These are phyloP conservation scores for Nepenthes alata DNA, from an alignment of 179 eudicot species.

Conservation along the genomic window DNA sequence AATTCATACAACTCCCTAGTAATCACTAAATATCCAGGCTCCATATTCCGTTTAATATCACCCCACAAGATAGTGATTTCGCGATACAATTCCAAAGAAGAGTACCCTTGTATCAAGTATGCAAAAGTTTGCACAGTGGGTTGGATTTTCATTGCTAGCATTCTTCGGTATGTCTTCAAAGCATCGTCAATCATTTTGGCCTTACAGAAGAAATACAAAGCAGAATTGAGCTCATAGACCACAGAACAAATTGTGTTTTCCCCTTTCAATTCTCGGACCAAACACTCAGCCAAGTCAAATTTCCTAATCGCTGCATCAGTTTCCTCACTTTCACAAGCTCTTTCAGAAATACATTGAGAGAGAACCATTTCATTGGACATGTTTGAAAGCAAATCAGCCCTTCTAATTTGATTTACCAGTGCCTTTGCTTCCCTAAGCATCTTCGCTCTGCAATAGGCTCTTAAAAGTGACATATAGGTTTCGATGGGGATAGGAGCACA, in stretches of 20 bases:
- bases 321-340: slow-evolving; percentile 8
- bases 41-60: slow-evolving; percentile 56
- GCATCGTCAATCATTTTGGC: slow-evolving; percentile 85
- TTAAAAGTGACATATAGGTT: slow-evolving; percentile 42
- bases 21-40: slow-evolving; percentile 21
- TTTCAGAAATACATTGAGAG: slow-evolving; percentile 18
- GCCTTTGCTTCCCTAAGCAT: slow-evolving; percentile 63
- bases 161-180: slow-evolving; percentile 43
- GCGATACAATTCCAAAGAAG: slow-evolving; percentile 58
- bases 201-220: slow-evolving; percentile 72
- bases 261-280: slow-evolving; percentile 32
- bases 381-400: slow-evolving; percentile 23
- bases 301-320: slow-evolving; percentile 11
- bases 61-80: slow-evolving; percentile 80
- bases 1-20: slow-evolving; percentile 62
- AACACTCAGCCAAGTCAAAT: slow-evolving; percentile 28
- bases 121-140: slow-evolving; percentile 54
- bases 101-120: slow-evolving; percentile 41
- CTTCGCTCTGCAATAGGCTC: slow-evolving; percentile 39
- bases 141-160: slow-evolving; percentile 42
- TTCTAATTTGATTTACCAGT: slow-evolving; percentile 41
- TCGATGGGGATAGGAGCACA: slow-evolving; percentile 19
- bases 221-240: slow-evolving; percentile 51
- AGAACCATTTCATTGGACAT: slow-evolving; percentile 12
- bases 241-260: slow-evolving; percentile 15